Base-by-base conservation (phyloP, 306 rosid species). In the Begonia loranthoides region DNA sequence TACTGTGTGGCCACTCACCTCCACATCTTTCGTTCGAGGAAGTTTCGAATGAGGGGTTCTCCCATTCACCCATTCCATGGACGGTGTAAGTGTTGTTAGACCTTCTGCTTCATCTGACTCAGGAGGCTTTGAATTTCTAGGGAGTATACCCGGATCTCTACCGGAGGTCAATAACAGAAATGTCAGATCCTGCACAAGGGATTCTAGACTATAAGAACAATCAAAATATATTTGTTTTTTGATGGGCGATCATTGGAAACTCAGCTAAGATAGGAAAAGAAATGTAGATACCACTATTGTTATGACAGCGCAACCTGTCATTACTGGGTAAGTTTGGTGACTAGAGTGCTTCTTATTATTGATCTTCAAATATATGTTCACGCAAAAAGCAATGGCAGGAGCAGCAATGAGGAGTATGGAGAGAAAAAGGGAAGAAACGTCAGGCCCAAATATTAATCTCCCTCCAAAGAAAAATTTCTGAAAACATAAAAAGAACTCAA, bases 21-120 rank as follows among this genome's bases (percentile, higher is more conserved):
- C 24, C 19, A 90, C 72, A 60, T 85, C 97, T 73, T 76, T 90
- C 4, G 83, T 80, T 70, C 86, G 94, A 50, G 97, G 95, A 59
- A 90, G 68, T 73, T 78, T 90, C 71, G 80, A 56, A 73, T 74
- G 80, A 65, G 95, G 97, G 33, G 92, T 90, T 57, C 82, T 45
- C 11, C 83, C 92, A 56, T 66, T 68, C 65, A 90, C 77, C 97
- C 97, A 90, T 62, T 90, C 97, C 95, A 90, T 86, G n/a, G 97
- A 90, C 51, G 97, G 94, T 46, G n/a, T n/a, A n/a, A n/a, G n/a
- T n/a, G 95, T 74, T 22, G 76, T 73, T 17, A 67, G 54, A 55
- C 78, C 79, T 50, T 15, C 65, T 17, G 66, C 49, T 45, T 86
- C 97, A 17, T 86, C 95, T 36, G 57, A 77, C 36, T 90, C 95